phyloP scores from a whole-genome alignment of 2,329 filamentous ascomycete genomes.

The Penicillium glabrum region DNA sequence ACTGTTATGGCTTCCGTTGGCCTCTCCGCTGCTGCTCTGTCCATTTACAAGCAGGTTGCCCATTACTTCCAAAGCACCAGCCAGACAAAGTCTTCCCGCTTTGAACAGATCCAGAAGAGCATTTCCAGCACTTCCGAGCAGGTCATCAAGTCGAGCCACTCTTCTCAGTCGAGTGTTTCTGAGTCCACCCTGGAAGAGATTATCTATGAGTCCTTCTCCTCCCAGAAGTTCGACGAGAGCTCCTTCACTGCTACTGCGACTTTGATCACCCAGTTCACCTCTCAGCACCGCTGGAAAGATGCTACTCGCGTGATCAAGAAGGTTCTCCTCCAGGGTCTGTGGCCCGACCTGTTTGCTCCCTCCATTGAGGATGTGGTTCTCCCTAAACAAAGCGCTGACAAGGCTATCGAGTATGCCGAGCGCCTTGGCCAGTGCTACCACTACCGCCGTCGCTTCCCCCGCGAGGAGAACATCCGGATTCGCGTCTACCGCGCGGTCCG shows the following conservation, averaged over 20 bases:
- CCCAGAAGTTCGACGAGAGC: conserved; percentile 40
- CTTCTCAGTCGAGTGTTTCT: conserved; percentile 36
- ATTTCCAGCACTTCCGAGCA: conserved; percentile 45
- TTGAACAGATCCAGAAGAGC: conserved; percentile 46
- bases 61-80: conserved; percentile 40
- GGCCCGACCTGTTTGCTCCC: conserved; percentile 48
- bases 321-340: conserved; percentile 44
- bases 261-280: conserved; percentile 44
- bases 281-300: conserved; percentile 49
- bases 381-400: conserved; percentile 44
- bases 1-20: conserved; percentile 50
- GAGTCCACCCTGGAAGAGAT: conserved; percentile 47
- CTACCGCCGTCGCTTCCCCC: conserved; percentile 33
- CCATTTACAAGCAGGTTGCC: conserved; percentile 47
- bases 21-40: conserved; percentile 45
- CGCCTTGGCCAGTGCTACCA: conserved; percentile 49
- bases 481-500: conserved; percentile 38
- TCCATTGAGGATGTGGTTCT: conserved; percentile 47
- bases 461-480: conserved; percentile 39
- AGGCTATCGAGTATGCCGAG: conserved; percentile 49
- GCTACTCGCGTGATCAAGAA: conserved; percentile 48
- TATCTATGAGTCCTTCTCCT: conserved; percentile 45
- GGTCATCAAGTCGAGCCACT: conserved; percentile 41
- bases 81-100: conserved; percentile 31
- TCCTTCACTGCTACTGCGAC: conserved; percentile 44